Evolutionary conservation across 225 moss, liverwort and hornwort species (phyloP).

Genomic region (Antitrichia curtipendula): DNA sequence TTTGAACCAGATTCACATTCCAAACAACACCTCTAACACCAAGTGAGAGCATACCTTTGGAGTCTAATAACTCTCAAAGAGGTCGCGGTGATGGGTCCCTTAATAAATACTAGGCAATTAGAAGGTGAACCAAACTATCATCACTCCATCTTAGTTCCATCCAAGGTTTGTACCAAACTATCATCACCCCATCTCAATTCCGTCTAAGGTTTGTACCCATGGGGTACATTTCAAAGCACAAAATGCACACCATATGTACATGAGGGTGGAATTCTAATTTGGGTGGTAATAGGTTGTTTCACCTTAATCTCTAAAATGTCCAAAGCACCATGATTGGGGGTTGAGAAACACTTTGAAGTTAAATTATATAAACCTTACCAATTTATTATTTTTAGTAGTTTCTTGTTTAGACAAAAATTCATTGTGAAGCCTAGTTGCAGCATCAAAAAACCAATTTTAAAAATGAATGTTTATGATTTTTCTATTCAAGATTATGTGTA

Average conservation of each 20-base stretch:
- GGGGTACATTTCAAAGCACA: neutral
- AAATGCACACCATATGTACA: neutral
- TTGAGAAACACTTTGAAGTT: neutral
- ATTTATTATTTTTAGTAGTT: neutral
- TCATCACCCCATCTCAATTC: neutral
- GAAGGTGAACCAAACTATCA: neutral
- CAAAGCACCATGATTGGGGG: neutral
- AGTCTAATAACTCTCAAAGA: no score
- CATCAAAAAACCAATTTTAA: neutral
- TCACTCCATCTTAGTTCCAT: neutral
- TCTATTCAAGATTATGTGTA: no score
- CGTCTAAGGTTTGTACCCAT: fast-evolving
- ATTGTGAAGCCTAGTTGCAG: neutral
- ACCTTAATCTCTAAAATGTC: neutral
- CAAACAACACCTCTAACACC: no score
- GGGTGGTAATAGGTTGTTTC: neutral
- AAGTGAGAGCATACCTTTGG: no score
- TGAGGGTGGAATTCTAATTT: neutral
- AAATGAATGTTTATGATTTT: neutral
- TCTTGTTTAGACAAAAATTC: neutral
- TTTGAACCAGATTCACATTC: no score
- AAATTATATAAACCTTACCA: neutral
- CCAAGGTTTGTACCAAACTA: neutral
- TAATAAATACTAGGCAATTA: no score
- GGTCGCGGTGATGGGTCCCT: no score